Evolutionary conservation across 78 protist genomes (phyloP), one percentile per base, ranked within the genome.

Genomic region (Cavenderia fasciculata): DNA sequence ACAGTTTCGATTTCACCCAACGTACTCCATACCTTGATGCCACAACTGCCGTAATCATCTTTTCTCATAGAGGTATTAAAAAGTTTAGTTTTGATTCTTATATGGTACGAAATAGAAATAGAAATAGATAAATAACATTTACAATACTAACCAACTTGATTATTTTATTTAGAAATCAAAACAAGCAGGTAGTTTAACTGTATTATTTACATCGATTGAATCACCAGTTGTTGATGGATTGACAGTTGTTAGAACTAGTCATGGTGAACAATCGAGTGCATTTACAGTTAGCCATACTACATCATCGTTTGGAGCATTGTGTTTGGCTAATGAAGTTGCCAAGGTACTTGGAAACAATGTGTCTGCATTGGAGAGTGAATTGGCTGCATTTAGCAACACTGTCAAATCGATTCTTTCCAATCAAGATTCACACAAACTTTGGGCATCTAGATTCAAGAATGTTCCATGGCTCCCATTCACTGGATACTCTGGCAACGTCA

Each of bases 61-160:
- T 68, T 40, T 79, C 89, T 8, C 89, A 79, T 68, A 8, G 76
- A 31, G 89, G 89, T 65, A 29, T 78, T 16, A 78, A 78, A 27
- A 62, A 29, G 1, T 78, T 29, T 29, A 34, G 54, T 8, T 52
- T 52, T 25, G 49, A 62, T 18, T 31, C 87, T 2, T 63, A 51
- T 7, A 16, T 38, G 3, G 54, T 49, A 49, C 12, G 54, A 18
- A n/a, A n/a, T n/a, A n/a, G n/a, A n/a, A n/a, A n/a, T n/a, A n/a
- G n/a, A n/a, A n/a, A n/a, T n/a, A n/a, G n/a, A n/a, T n/a, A n/a
- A n/a, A n/a, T n/a, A n/a, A n/a, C n/a, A n/a, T n/a, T n/a, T n/a
- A n/a, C n/a, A n/a, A n/a, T n/a, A n/a, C n/a, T n/a, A n/a, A n/a
- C n/a, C n/a, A n/a, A n/a, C n/a, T n/a, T n/a, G n/a, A n/a, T n/a